Base-by-base conservation (phyloP, 257 asterid species). In the Nemophila menziesii region DNA sequence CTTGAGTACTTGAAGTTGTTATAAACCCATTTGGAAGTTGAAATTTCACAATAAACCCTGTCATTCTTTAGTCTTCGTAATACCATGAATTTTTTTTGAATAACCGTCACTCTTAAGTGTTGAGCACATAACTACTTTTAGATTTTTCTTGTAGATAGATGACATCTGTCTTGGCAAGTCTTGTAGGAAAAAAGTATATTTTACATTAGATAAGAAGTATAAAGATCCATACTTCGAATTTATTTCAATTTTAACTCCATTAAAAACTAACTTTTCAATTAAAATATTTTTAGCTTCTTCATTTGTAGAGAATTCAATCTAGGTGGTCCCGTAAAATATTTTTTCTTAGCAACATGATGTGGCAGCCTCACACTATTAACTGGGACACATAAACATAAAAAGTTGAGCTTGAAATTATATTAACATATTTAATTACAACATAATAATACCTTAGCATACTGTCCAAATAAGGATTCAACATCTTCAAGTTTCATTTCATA, bases 361-460 rank as follows among this genome's bases (percentile, higher is more conserved):
- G 94, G 99, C 38, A 85, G 71, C 80, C 99, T 75, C 74, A 90
- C 99, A 62, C 99, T 90, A 55, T 77, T 90, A 55, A 90, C 99
- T 96, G 85, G 61, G 36, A 56, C 12, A 44, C 8, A 39, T 22
- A 49, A 53, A 39, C 36, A 29, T 29, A 7, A 4, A 24, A 24
- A 24, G 4, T 24, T 4, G 9, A 4, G 4, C 33, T 9, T 43
- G 8, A 8, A n/a, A 0, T 17, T 26, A 29, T 18, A 16, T 13
- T n/a, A n/a, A n/a, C n/a, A n/a, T n/a, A n/a, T 16, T 15, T 20
- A 8, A 3, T 15, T 9, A 43, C 5, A 14, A 19, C 15, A 15
- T 19, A 5, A 33, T 15, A 11, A 19, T 1, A 82, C 94, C 94
- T 85, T 72, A 2, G 80, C 93, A 42, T 61, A 52, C 61, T 79